phyloP scores from a whole-genome alignment of 768 basidiomycete genomes.

The Leccinum longicurvipes region DNA sequence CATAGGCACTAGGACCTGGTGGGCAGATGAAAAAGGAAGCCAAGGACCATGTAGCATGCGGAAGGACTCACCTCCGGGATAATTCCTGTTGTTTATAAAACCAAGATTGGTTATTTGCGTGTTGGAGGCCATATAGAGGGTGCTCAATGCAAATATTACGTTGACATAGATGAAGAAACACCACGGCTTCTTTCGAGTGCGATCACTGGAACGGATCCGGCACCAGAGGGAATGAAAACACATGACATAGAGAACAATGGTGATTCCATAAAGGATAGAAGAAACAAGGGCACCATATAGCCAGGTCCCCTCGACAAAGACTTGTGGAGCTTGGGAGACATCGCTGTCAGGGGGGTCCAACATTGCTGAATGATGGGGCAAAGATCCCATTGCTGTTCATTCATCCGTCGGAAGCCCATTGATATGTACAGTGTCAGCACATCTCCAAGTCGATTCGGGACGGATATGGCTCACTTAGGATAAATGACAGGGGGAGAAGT shows the following conservation, averaged over 20 bases:
- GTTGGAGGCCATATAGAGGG: constrained; percentile 25
- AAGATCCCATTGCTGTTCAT: too few species aligned
- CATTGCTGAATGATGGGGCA: too few species aligned
- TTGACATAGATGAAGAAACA: constrained; percentile 31
- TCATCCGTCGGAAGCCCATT: too few species aligned
- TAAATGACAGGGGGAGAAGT: too few species aligned
- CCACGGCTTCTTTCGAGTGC: constrained; percentile 16
- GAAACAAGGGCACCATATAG: constrained; percentile 30
- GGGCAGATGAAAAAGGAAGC: neutral
- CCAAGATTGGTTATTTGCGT: constrained; percentile 25
- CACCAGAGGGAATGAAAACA: constrained; percentile 28
- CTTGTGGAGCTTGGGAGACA: constrained; percentile 5
- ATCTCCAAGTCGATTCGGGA: too few species aligned
- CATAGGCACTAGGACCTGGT: constrained; percentile 25
- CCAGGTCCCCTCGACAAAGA: constrained; percentile 30
- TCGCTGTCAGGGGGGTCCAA: too few species aligned
- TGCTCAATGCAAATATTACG: constrained; percentile 27
- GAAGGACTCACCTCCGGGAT: constrained; percentile 26
- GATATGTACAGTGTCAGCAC: too few species aligned
- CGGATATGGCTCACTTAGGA: too few species aligned
- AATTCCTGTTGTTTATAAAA: constrained; percentile 31
- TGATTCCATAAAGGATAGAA: constrained; percentile 27
- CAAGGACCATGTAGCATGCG: neutral
- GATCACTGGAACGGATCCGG: constrained; percentile 13
- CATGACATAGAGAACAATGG: constrained; percentile 25